Evolutionary conservation across 2,329 filamentous ascomycete species (phyloP), one percentile per base, ranked within the genome.

Genomic region (Xylariaceae sp.): DNA sequence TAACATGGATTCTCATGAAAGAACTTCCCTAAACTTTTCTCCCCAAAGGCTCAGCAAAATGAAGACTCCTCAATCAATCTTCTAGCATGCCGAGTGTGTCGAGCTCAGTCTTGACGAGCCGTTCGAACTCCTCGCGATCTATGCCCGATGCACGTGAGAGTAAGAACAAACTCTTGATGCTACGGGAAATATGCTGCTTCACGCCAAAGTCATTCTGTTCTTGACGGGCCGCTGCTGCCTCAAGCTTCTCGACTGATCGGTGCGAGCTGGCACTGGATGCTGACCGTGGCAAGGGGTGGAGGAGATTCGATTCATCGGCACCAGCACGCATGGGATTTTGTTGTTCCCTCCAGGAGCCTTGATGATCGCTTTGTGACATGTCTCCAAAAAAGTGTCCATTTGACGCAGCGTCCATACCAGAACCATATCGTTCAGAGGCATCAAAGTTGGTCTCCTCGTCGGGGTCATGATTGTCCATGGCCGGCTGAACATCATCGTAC

Each of bases 401-500:
- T 34, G 63, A 52, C 62, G 70, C n/a, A 66, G 68, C 23, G n/a
- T 61, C 61, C 44, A 58, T 64, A 9, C 66, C 65, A 50, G 74
- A 61, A 37, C 74, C 73, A 13, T 74, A 66, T 1, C 75, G 73
- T 2, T 76, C 76, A 5, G 74, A 73, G 15, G 74, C 64, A 23
- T 71, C 71, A 10, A 75, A 58, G 72, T 67, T 64, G 48, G 60
- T 75, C 58, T 79, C 86, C 74, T 91, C 88, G 67, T 91, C 88
- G n/a, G 89, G 89, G 65, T 92, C 89, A 71, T 92, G 86, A 58
- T 84, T 85, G 73, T 93, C 90, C 79, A 93, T 85, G 37, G 89
- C 89, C 2, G 89, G 88, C 71, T 93, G 89, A 7, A 93, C 88
- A 63, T 83, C 79, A 67, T 88, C 86, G 72, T 94, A 93, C 70